Percentiles rank a stretch among this genome's conserved stretches.
These are phyloP conservation scores for Ocimum tenuiflorum DNA, from an alignment of 257 asterid genomes.

Conservation along the genomic window DNA sequence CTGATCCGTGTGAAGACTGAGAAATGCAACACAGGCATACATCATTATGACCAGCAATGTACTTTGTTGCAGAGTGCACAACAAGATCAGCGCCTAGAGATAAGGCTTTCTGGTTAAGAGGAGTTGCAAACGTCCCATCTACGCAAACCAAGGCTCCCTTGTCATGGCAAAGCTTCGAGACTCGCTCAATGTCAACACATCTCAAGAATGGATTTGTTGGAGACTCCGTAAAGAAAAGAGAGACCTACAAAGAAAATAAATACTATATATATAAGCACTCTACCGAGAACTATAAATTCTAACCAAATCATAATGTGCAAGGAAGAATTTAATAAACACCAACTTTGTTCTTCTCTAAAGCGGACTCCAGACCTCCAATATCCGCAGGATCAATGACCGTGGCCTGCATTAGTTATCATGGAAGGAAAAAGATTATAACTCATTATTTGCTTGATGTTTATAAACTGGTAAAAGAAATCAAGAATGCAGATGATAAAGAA, in stretches of 20 bases:
- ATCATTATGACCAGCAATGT: constrained; percentile 82
- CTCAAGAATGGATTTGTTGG: constrained; percentile 92
- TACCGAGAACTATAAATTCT: constrained; percentile 3
- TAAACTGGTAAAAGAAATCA: not conserved
- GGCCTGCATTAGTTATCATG: constrained; percentile 39
- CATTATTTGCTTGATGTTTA: too few relatives aligned
- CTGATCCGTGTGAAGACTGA: not conserved
- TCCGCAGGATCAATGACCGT: constrained; percentile 94
- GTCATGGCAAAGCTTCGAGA: constrained; percentile 83
- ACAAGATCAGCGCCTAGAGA: constrained; percentile 89
- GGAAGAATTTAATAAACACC: constrained; percentile 16
- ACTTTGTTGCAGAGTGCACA: constrained; percentile 81
- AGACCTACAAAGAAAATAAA: constrained; percentile 49
- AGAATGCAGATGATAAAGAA: not conserved
- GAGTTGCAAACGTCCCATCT: constrained; percentile 91
- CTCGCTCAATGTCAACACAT: constrained; percentile 84
- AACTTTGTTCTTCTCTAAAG: constrained; percentile 53
- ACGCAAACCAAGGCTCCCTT: constrained; percentile 75
- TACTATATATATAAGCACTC: constrained; percentile 25
- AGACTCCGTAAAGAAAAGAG: constrained; percentile 82
- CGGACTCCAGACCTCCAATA: constrained; percentile 67
- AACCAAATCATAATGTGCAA: not conserved
- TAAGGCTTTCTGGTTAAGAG: constrained; percentile 80
- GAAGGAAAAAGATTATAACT: not conserved
- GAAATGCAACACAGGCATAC: constrained; percentile 31